phyloP scores from a whole-genome alignment of 805 yeast species.

The Blastobotrys terrestris region DNA sequence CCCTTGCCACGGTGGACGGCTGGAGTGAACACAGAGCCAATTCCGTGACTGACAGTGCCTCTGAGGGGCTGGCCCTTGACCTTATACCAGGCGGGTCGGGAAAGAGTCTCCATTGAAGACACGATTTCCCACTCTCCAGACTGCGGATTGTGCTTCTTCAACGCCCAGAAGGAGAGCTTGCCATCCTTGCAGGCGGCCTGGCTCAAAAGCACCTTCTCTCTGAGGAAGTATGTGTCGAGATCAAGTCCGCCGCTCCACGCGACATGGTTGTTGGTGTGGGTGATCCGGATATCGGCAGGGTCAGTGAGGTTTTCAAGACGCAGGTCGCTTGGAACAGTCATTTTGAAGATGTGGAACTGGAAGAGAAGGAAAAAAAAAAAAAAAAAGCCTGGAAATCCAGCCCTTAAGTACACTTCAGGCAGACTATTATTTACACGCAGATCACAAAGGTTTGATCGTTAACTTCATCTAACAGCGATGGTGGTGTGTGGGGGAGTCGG shows the following conservation, averaged over 20 bases:
- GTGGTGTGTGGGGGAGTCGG: neutral
- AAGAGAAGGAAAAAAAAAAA: no score
- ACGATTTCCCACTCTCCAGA: slow-evolving; percentile 27
- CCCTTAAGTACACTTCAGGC: neutral
- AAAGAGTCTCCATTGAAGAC: slow-evolving; percentile 43
- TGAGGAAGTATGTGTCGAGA: slow-evolving; percentile 21
- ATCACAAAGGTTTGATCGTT: neutral
- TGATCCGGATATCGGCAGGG: slow-evolving; percentile 12
- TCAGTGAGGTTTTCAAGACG: slow-evolving; percentile 13
- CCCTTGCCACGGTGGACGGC: slow-evolving; percentile 46
- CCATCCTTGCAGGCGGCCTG: slow-evolving; percentile 14
- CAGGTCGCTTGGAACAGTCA: neutral
- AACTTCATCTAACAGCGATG: neutral
- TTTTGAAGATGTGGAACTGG: no score
- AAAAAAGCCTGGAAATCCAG: neutral
- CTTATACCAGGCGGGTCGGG: slow-evolving; percentile 31
- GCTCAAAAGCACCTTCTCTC: slow-evolving; percentile 22
- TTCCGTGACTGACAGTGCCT: slow-evolving; percentile 22
- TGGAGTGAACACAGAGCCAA: slow-evolving; percentile 58
- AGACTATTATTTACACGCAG: neutral
- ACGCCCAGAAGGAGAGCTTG: slow-evolving; percentile 25
- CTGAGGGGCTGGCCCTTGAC: slow-evolving; percentile 16
- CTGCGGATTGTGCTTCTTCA: slow-evolving; percentile 23
- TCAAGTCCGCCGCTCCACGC: slow-evolving; percentile 26
- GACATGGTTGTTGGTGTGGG: slow-evolving; percentile 17